Evolutionary conservation across 1,139 yeast species (phyloP).

Genomic region (Candida sp.): DNA sequence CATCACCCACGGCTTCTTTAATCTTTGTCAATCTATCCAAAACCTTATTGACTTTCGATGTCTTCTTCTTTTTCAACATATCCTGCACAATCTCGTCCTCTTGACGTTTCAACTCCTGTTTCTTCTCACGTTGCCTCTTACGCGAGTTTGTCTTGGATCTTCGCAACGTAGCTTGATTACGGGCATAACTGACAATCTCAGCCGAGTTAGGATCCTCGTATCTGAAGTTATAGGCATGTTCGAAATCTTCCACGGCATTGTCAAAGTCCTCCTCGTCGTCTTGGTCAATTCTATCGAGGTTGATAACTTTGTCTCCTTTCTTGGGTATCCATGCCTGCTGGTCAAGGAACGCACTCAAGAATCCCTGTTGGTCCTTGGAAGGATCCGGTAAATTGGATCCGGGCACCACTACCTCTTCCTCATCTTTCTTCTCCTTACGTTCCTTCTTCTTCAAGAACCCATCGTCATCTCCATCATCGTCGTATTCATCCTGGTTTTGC

Average conservation of each 20-base stretch:
- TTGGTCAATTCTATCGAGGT: slow-evolving; percentile 58
- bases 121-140: slow-evolving; percentile 80
- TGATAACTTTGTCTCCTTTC: slow-evolving; percentile 54
- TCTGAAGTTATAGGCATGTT: slow-evolving; percentile 92
- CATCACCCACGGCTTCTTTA: slow-evolving; percentile 84
- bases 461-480: slow-evolving; percentile 46
- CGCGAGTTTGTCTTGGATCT: slow-evolving; percentile 77
- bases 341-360: slow-evolving; percentile 72
- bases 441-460: slow-evolving; percentile 60
- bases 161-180: slow-evolving; percentile 92
- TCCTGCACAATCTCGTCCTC: slow-evolving; percentile 62
- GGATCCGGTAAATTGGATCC: slow-evolving; percentile 67
- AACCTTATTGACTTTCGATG: slow-evolving; percentile 75
- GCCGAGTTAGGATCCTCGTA: slow-evolving; percentile 92
- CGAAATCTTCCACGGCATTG: slow-evolving; percentile 89
- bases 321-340: slow-evolving; percentile 91
- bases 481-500: slow-evolving; percentile 50
- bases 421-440: slow-evolving; percentile 20
- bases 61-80: slow-evolving; percentile 73
- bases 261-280: slow-evolving; percentile 90
- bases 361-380: slow-evolving; percentile 61
- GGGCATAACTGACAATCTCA: slow-evolving; percentile 95
- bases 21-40: slow-evolving; percentile 78
- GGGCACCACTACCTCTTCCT: slow-evolving; percentile 10
- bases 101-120: slow-evolving; percentile 55